phyloP scores from a whole-genome alignment of 1,139 yeast species.

The Candida dubliniensis region DNA sequence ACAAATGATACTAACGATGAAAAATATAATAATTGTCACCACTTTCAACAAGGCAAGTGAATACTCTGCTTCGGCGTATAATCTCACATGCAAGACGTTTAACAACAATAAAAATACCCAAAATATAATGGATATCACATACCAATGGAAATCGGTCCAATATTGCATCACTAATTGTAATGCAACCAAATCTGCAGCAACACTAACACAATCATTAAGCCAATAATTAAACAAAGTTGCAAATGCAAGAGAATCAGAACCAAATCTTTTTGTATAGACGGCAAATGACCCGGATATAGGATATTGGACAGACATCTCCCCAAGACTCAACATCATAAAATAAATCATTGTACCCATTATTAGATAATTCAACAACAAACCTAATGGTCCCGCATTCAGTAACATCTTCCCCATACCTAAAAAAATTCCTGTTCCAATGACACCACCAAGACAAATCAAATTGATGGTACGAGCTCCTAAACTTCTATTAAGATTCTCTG shows the following conservation, averaged over 20 bases:
- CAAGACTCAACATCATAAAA: constrained; percentile 59
- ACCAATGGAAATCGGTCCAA: constrained; percentile 63
- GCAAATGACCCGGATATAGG: constrained; percentile 67
- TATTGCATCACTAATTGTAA: constrained; percentile 57
- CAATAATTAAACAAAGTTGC: constrained; percentile 63
- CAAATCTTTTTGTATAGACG: constrained; percentile 58
- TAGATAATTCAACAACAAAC: constrained; percentile 56
- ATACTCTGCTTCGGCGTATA: constrained; percentile 48
- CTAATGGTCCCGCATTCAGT: constrained; percentile 63
- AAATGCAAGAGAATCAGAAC: constrained; percentile 62
- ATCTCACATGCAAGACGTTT: constrained; percentile 54
- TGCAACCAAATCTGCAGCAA: constrained; percentile 63
- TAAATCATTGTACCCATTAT: constrained; percentile 61
- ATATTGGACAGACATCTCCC: constrained; percentile 63
- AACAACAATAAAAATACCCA: constrained; percentile 55
- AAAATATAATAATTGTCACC: constrained; percentile 39
- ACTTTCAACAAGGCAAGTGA: constrained; percentile 41
- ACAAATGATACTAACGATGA: constrained; percentile 38
- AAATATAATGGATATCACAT: constrained; percentile 56
- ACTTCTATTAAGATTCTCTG: constrained; percentile 41
- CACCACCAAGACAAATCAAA: constrained; percentile 68
- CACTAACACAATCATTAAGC: constrained; percentile 64
- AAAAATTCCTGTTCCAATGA: constrained; percentile 68
- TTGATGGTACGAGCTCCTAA: constrained; percentile 54
- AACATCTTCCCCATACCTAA: constrained; percentile 64